Conservation (phyloP, 169 alveolate species). For the Cryptosporidium ubiquitum region DNA sequence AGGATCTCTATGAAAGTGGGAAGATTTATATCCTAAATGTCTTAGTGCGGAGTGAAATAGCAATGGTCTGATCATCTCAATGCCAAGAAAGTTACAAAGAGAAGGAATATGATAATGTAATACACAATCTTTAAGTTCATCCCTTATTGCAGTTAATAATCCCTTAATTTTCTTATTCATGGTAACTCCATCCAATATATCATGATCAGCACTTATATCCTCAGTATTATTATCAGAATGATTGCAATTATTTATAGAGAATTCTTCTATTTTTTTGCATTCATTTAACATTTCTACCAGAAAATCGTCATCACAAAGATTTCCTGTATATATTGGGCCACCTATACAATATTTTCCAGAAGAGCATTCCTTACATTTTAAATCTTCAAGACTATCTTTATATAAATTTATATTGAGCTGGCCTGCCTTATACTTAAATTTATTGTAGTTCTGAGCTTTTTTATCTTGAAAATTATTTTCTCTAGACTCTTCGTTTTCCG, state of each 20-base stretch:
- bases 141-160: slow-evolving; percentile 55
- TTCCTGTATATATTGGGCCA: slow-evolving; percentile 83
- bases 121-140: slow-evolving; percentile 80
- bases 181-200: slow-evolving; percentile 8
- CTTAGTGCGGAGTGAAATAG: slow-evolving; percentile 80
- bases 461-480: neutral
- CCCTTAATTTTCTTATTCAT: slow-evolving; percentile 59
- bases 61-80: slow-evolving; percentile 78
- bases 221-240: neutral
- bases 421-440: slow-evolving; percentile 12
- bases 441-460: neutral
- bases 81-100: slow-evolving; percentile 75
- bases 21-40: slow-evolving; percentile 86
- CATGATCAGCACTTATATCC: neutral
- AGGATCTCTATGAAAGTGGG: slow-evolving; percentile 91
- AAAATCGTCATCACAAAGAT: slow-evolving; percentile 79
- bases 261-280: slow-evolving; percentile 53
- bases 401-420: slow-evolving; percentile 25
- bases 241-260: neutral
- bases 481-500: neutral
- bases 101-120: slow-evolving; percentile 81
- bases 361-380: slow-evolving; percentile 30
- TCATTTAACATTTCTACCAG: slow-evolving; percentile 70
- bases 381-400: neutral
- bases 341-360: slow-evolving; percentile 76